A percentile compares a stretch with the other conserved stretches of the same genome.
Evolutionary conservation across 2,329 filamentous ascomycete species (phyloP).

Genomic region (Exserohilum rostratum): DNA sequence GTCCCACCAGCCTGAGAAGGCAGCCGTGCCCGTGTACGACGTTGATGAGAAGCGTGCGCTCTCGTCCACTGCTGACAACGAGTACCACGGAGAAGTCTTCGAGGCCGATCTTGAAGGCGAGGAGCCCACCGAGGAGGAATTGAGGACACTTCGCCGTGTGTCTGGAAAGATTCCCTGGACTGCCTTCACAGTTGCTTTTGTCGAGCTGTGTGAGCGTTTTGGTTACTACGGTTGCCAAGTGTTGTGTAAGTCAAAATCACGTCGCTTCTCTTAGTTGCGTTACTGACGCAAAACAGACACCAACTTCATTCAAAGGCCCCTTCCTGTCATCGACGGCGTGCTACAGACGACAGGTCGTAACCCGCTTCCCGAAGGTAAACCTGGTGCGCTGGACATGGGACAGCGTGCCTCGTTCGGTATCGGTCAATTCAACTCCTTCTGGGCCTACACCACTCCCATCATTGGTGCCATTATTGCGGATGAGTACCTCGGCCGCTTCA

Average conservation of each 20-base stretch:
- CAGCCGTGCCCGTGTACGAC: conserved; percentile 41
- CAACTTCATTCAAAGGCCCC: conserved; percentile 48
- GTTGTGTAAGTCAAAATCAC: conserved; percentile 58
- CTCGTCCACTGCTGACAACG: conserved; percentile 23
- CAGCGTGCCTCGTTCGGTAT: conserved; percentile 48
- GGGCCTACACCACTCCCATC: conserved; percentile 51
- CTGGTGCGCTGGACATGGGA: conserved; percentile 46
- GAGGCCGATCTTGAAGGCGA: conserved; percentile 44
- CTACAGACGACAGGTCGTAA: conserved; percentile 41
- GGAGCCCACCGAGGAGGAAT: conserved; percentile 66
- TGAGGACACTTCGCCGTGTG: conserved; percentile 66
- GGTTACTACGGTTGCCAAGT: conserved; percentile 76
- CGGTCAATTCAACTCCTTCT: conserved; percentile 49
- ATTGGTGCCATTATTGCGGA: conserved; percentile 63
- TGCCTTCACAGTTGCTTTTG: conserved; percentile 72
- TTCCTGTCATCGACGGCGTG: conserved; percentile 45
- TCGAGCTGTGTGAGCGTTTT: conserved; percentile 78
- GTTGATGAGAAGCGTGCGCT: conserved; percentile 42
- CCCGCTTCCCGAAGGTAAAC: conserved; percentile 37
- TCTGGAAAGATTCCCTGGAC: conserved; percentile 69
- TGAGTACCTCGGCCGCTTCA: conserved; percentile 66
- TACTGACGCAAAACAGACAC: conserved; percentile 36
- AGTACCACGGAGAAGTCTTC: conserved; percentile 32
- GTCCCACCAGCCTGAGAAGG: conserved; percentile 41
- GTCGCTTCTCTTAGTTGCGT: neutral